phyloP scores from a whole-genome alignment of 1,284 basidiomycete genomes.

The Cutaneotrichosporon sp. region DNA sequence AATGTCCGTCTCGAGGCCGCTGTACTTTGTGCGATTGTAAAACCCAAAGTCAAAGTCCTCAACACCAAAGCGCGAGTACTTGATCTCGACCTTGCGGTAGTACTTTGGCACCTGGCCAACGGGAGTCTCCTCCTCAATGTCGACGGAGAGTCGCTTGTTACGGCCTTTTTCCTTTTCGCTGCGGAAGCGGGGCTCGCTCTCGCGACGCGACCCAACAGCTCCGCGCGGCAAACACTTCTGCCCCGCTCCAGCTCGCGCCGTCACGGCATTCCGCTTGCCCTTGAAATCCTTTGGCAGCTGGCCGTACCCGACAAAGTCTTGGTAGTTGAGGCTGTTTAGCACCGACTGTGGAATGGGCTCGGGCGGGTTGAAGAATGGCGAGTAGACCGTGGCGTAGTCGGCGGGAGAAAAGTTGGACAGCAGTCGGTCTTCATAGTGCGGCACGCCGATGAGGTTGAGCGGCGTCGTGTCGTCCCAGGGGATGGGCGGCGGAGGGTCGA shows the following conservation, averaged over 20 bases:
- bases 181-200: constrained; percentile 63
- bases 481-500: constrained; percentile 64
- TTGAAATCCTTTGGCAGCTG: constrained; percentile 73
- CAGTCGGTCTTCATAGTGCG: constrained; percentile 70
- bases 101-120: constrained; percentile 64
- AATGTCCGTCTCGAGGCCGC: constrained; percentile 95
- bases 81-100: constrained; percentile 91
- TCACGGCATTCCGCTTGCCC: constrained; percentile 72
- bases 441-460: constrained; percentile 83
- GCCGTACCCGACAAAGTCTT: constrained; percentile 85
- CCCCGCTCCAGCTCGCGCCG: constrained; percentile 32
- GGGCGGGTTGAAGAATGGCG: constrained; percentile 57
- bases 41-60: constrained; percentile 98
- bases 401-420: constrained; percentile 66
- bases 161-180: constrained; percentile 62
- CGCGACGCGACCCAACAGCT: constrained; percentile 30
- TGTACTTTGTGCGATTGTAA: constrained; percentile 83
- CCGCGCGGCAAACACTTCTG: constrained; percentile 30
- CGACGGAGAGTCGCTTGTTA: constrained; percentile 24
- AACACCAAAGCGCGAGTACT: constrained; percentile 98
- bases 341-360: constrained; percentile 68
- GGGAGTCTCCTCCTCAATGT: constrained; percentile 27
- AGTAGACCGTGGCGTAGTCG: constrained; percentile 46
- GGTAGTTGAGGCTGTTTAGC: constrained; percentile 69
- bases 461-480: constrained; percentile 82